These are phyloP conservation scores for Pseudognaphalium luteoalbum DNA, from an alignment of 129 eudicot genomes.

Conservation along the genomic window DNA sequence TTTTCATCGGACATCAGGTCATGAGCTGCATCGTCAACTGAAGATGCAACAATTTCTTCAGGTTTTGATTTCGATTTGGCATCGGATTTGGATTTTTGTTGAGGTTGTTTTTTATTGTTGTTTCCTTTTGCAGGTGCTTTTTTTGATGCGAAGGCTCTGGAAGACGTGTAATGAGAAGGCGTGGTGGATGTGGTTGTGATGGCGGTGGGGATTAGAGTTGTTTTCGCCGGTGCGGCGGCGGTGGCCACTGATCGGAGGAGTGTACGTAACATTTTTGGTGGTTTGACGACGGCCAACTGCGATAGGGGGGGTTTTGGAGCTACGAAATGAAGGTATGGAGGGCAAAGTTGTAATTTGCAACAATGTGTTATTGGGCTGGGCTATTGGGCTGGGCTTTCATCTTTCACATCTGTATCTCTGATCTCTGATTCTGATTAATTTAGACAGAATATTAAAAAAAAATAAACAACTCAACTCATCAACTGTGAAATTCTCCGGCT, in stretches of 20 bases:
- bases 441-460: too few species aligned
- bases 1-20: conserved; percentile 40
- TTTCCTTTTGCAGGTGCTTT: conserved; percentile 29
- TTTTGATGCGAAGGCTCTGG: conserved; percentile 47
- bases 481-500: too few species aligned
- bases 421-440: too few species aligned
- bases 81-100: conserved; percentile 32
- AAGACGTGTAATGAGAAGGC: conserved; percentile 25
- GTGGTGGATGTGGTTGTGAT: neutral
- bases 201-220: neutral
- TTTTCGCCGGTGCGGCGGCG: conserved; percentile 15
- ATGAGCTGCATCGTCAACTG: conserved; percentile 30
- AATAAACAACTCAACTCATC: too few species aligned
- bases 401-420: too few species aligned
- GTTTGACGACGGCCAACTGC: conserved; percentile 17
- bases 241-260: conserved; percentile 48
- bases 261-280: conserved; percentile 42
- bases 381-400: too few species aligned
- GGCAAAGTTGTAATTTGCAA: conserved; percentile 28
- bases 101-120: conserved; percentile 26
- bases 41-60: conserved; percentile 33
- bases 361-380: too few species aligned
- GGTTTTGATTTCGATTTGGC: conserved; percentile 30
- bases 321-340: neutral
- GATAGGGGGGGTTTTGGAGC: conserved; percentile 14